phyloP scores from a whole-genome alignment of 2,329 filamentous ascomycete species.

The Trichoderma sp. region DNA sequence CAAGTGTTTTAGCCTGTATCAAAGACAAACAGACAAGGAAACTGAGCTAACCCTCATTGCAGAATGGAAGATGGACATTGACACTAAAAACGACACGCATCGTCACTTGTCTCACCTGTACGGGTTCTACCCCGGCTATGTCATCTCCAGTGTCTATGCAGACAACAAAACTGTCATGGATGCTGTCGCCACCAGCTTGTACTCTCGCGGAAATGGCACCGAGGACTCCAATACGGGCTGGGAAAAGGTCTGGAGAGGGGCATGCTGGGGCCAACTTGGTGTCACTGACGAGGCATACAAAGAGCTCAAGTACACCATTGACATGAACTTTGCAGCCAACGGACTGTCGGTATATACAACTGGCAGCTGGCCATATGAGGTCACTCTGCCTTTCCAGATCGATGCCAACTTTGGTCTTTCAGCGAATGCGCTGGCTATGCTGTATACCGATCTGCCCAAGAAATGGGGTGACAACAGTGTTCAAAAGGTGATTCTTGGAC shows the following conservation, averaged over 20 bases:
- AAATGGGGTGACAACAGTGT: constrained; percentile 2
- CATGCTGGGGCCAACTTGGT: constrained; percentile 56
- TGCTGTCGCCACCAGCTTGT: constrained; percentile 46
- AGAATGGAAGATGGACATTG: constrained; percentile 20
- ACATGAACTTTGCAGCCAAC: constrained; percentile 44
- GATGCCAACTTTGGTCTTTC: constrained; percentile 31
- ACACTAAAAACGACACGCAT: constrained; percentile 26
- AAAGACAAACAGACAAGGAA: neutral
- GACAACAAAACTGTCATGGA: constrained; percentile 44
- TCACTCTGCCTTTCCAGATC: constrained; percentile 29
- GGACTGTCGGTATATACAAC: constrained; percentile 7
- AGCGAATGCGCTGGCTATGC: constrained; percentile 15
- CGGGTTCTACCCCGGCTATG: constrained; percentile 56
- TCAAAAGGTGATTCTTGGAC: constrained; percentile 17
- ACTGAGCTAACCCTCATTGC: neutral
- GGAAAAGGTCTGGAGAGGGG: constrained; percentile 57
- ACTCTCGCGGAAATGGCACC: constrained; percentile 46
- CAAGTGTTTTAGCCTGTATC: constrained; percentile 25
- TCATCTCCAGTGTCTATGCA: constrained; percentile 38
- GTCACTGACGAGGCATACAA: constrained; percentile 49
- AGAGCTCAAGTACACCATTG: constrained; percentile 47
- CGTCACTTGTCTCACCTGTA: constrained; percentile 52
- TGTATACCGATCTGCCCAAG: constrained; percentile 12
- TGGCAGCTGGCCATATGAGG: constrained; percentile 17
- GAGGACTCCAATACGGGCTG: constrained; percentile 54